A percentile compares a stretch with the other conserved stretches of the same genome.
Conservation (phyloP, 148 eudicot species). For the Talinum fruticosum region DNA sequence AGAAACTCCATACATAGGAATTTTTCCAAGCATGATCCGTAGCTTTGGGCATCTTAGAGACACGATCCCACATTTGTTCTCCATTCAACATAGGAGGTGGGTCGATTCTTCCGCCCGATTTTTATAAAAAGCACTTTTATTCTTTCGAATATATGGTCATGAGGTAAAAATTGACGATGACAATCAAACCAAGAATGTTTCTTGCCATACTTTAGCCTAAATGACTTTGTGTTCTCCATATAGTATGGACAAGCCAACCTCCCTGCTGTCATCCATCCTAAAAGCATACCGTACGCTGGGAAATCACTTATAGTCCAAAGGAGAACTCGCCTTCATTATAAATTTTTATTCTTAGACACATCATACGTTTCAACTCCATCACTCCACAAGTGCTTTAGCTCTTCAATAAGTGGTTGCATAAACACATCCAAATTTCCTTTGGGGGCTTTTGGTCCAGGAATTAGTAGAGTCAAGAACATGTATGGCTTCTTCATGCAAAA, state of each 20-base stretch:
- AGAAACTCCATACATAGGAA: no score
- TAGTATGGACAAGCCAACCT: not conserved
- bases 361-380: not conserved
- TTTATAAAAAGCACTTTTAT: not conserved
- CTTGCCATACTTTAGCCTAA: not conserved
- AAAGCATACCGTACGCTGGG: not conserved
- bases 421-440: no score
- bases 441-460: not conserved
- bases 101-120: not conserved
- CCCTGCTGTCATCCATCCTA: not conserved
- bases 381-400: not conserved
- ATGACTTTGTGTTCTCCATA: not conserved
- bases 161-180: not conserved
- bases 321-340: not conserved
- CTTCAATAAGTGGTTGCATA: no score
- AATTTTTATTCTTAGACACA: not conserved
- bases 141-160: not conserved
- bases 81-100: not conserved
- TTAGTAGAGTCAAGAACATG: not conserved
- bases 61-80: not conserved
- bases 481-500: not conserved
- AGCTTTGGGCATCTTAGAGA: not conserved
- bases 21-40: not conserved
- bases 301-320: not conserved
- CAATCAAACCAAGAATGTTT: no score